These are phyloP conservation scores for Globisporangium abappressorium DNA, from an alignment of 352 stramenopile genomes.

Conservation along the genomic window DNA sequence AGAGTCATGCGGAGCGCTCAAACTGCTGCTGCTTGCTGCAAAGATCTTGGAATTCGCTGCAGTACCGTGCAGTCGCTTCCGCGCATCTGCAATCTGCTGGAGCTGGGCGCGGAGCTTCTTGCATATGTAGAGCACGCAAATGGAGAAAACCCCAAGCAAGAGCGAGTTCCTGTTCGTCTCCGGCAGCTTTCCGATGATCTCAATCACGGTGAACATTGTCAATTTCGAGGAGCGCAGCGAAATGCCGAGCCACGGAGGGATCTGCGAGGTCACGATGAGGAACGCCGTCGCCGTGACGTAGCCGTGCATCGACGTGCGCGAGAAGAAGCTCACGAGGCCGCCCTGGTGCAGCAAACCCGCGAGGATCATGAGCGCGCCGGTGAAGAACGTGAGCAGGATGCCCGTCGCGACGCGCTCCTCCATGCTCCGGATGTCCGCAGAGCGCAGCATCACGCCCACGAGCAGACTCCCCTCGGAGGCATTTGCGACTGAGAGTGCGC, in stretches of 20 bases:
- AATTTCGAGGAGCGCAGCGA: constrained; percentile 43
- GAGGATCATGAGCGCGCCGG: constrained; percentile 51
- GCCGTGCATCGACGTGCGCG: constrained; percentile 63
- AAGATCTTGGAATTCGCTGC: not conserved
- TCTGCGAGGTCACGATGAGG: constrained; percentile 69
- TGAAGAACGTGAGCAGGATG: constrained; percentile 74
- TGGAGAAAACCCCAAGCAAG: constrained; percentile 39
- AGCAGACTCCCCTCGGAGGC: constrained; percentile 61
- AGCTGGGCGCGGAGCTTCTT: constrained; percentile 25
- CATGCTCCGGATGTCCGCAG: constrained; percentile 39
- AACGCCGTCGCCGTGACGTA: constrained; percentile 66
- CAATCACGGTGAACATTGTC: constrained; percentile 52
- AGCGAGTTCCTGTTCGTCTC: constrained; percentile 58
- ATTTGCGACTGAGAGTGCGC: constrained; percentile 62
- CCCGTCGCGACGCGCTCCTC: constrained; percentile 59
- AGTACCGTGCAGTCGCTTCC: not conserved
- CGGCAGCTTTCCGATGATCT: constrained; percentile 43
- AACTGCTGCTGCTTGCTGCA: not conserved
- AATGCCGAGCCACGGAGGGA: constrained; percentile 55
- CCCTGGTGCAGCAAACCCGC: constrained; percentile 59
- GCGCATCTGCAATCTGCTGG: not conserved
- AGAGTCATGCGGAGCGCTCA: not conserved
- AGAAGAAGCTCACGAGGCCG: constrained; percentile 70
- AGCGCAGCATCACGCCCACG: constrained; percentile 56
- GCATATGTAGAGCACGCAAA: constrained; percentile 46